Percentiles rank a stretch among this genome's conserved stretches.
Evolutionary conservation across 2,329 filamentous ascomycete genomes (phyloP).

Genomic region (Diaporthe amygdali): DNA sequence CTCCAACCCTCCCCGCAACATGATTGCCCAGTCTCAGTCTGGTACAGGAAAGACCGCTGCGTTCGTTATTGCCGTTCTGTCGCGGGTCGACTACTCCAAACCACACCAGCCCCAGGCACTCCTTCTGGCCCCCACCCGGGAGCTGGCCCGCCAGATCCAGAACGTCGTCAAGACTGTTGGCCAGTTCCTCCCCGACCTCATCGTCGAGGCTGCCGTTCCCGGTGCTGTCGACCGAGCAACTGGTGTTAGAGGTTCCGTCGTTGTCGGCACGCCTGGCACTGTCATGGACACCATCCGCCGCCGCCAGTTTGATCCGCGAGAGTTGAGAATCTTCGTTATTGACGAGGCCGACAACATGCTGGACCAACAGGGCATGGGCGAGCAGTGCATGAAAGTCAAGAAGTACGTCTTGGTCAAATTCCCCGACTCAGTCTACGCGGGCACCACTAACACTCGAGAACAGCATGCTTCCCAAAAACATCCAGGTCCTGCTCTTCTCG

Average conservation of each 20-base stretch:
- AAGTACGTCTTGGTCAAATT: slow-evolving; percentile 56
- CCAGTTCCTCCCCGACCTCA: slow-evolving; percentile 77
- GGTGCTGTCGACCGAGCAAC: slow-evolving; percentile 73
- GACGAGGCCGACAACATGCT: slow-evolving; percentile 99
- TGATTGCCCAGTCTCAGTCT: slow-evolving; percentile 99
- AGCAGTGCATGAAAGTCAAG: slow-evolving; percentile 93
- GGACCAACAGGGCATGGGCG: slow-evolving; percentile 91
- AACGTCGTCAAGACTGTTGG: slow-evolving; percentile 85
- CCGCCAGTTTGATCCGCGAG: slow-evolving; percentile 72
- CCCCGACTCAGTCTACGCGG: background rate
- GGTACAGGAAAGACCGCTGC: slow-evolving; percentile 98
- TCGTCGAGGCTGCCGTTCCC: slow-evolving; percentile 83
- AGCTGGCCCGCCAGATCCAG: slow-evolving; percentile 93
- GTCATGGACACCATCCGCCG: slow-evolving; percentile 86
- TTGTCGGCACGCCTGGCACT: slow-evolving; percentile 94
- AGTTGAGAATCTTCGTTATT: slow-evolving; percentile 83
- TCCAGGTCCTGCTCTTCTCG: slow-evolving; percentile 95
- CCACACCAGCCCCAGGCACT: slow-evolving; percentile 81
- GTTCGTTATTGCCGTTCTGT: slow-evolving; percentile 90
- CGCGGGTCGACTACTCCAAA: slow-evolving; percentile 77
- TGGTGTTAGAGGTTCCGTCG: slow-evolving; percentile 75
- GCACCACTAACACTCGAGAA: background rate
- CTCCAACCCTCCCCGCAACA: slow-evolving; percentile 83
- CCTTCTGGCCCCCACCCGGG: slow-evolving; percentile 88
- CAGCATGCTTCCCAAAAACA: slow-evolving; percentile 73